These are phyloP conservation scores for Pestalotiopsis sp. DNA, from an alignment of 2,329 filamentous ascomycete genomes.

Conservation along the genomic window DNA sequence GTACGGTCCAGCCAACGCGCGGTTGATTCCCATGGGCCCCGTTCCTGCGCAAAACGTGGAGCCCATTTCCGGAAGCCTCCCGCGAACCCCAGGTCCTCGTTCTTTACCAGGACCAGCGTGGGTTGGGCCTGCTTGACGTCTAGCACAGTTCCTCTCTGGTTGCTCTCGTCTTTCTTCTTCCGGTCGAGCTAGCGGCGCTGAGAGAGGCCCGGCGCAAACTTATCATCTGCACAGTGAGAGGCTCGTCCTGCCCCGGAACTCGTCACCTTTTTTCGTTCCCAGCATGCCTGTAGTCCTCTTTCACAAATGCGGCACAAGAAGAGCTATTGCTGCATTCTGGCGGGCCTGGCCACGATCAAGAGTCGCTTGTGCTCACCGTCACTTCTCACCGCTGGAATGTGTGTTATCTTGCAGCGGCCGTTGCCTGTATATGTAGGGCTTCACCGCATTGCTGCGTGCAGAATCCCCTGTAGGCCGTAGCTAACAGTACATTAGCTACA, in stretches of 20 bases:
- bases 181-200: conserved; percentile 3
- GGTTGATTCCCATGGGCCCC: neutral
- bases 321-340: neutral
- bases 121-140: neutral
- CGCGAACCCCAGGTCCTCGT: conserved; percentile 24
- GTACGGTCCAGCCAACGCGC: neutral
- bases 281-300: neutral
- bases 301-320: neutral
- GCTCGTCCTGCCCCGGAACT: neutral
- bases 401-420: neutral
- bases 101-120: conserved; percentile 13
- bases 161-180: conserved; percentile 15
- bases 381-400: neutral
- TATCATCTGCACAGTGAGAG: neutral
- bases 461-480: neutral
- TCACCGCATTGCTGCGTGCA: conserved; percentile 7
- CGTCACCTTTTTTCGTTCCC: neutral
- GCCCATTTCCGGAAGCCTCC: conserved; percentile 23
- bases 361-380: neutral
- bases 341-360: neutral
- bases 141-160: neutral
- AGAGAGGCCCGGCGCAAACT: neutral
- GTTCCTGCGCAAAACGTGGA: conserved; percentile 21
- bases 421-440: neutral
- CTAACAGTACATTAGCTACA: neutral